phyloP scores from a whole-genome alignment of 2,329 filamentous ascomycete species.

The Blastomyces silverae region DNA sequence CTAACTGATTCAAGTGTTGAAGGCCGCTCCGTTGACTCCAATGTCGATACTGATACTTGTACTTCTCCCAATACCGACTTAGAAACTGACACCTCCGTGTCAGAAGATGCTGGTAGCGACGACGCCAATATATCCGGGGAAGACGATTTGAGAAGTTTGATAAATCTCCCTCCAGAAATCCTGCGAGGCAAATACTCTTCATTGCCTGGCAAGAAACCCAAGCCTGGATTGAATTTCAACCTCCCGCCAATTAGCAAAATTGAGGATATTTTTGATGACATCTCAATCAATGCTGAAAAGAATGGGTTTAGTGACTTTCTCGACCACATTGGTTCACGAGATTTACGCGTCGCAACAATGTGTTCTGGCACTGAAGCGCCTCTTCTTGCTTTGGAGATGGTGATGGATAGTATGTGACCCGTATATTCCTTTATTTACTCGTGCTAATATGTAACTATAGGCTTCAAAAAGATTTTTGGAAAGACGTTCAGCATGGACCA shows the following conservation, averaged over 20 bases:
- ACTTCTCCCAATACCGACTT: constrained; percentile 3
- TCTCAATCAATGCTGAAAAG: constrained; percentile 38
- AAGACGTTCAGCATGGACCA: constrained; percentile 47
- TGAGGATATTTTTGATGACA: constrained; percentile 46
- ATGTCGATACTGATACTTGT: neutral
- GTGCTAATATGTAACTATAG: constrained; percentile 20
- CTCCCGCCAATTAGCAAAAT: constrained; percentile 45
- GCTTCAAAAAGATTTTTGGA: constrained; percentile 31
- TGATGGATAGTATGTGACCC: constrained; percentile 42
- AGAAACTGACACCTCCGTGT: neutral
- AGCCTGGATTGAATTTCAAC: constrained; percentile 27
- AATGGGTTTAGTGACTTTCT: constrained; percentile 34
- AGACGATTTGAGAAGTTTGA: constrained; percentile 11
- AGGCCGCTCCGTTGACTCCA: neutral
- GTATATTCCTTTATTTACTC: neutral
- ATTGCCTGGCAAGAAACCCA: constrained; percentile 19
- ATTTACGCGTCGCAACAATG: constrained; percentile 59
- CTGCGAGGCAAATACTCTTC: constrained; percentile 20
- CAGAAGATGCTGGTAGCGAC: neutral
- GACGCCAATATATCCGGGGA: neutral
- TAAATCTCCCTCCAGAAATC: constrained; percentile 20
- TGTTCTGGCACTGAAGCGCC: constrained; percentile 75
- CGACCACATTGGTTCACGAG: constrained; percentile 30
- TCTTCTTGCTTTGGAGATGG: constrained; percentile 56
- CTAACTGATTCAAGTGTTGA: neutral